Evolutionary conservation across 352 stramenopile genomes (phyloP).

Genomic region (Globisporangium camurandrum): DNA sequence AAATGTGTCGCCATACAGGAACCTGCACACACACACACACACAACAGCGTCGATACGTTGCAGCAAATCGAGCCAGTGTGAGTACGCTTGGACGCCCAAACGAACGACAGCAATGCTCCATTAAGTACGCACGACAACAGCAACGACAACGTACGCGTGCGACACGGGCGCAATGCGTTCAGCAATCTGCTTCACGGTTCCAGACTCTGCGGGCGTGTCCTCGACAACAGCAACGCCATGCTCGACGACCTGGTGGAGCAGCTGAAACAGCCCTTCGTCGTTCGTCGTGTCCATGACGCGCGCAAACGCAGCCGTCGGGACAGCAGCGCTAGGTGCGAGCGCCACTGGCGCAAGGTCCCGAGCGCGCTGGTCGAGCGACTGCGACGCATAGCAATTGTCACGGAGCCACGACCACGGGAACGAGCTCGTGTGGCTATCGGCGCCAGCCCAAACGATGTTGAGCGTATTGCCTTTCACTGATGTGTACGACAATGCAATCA

Average conservation of each 20-base stretch:
- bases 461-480: slow-evolving; percentile 70
- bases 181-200: slow-evolving; percentile 64
- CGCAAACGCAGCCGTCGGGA: slow-evolving; percentile 52
- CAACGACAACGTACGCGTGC: slow-evolving; percentile 49
- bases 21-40: slow-evolving; percentile 20
- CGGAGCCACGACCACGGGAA: slow-evolving; percentile 66
- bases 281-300: slow-evolving; percentile 49
- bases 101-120: too few relatives aligned
- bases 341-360: slow-evolving; percentile 37
- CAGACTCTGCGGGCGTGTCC: slow-evolving; percentile 49
- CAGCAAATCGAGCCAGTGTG: too few relatives aligned
- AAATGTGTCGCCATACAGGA: slow-evolving; percentile 83
- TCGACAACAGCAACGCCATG: slow-evolving; percentile 64
- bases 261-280: slow-evolving; percentile 57
- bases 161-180: slow-evolving; percentile 76
- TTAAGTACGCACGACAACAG: too few relatives aligned
- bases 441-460: slow-evolving; percentile 57
- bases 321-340: slow-evolving; percentile 32
- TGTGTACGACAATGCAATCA: not conserved
- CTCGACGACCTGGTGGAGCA: slow-evolving; percentile 63
- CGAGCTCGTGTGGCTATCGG: slow-evolving; percentile 57
- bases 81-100: too few relatives aligned
- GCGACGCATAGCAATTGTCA: slow-evolving; percentile 71
- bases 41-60: too few relatives aligned
- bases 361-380: slow-evolving; percentile 36